Evolutionary conservation across 441 rosid genomes (phyloP).

Genomic region (Syzygium syzygioides): DNA sequence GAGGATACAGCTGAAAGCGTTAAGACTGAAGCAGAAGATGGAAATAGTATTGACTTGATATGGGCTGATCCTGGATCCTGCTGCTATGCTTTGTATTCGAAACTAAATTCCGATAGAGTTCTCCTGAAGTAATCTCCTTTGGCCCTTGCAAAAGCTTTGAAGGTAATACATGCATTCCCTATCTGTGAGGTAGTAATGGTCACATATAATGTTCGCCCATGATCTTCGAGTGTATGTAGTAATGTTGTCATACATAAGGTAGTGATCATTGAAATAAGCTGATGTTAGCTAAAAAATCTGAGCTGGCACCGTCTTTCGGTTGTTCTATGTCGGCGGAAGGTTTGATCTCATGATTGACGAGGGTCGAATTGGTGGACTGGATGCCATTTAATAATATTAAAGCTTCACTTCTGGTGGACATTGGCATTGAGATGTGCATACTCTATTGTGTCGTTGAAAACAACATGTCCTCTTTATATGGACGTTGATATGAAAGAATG

Average conservation of each 20-base stretch:
- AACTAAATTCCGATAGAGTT: conserved; percentile 63
- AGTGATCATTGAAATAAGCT: neutral
- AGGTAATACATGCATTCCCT: conserved; percentile 39
- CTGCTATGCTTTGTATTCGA: conserved; percentile 83
- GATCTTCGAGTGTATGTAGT: neutral
- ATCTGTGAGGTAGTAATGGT: neutral
- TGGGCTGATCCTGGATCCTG: conserved; percentile 88
- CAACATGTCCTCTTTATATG: neutral
- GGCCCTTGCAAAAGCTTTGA: conserved; percentile 89
- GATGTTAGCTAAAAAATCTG: neutral
- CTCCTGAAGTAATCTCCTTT: conserved; percentile 72
- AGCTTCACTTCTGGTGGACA: neutral
- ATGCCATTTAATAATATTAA: neutral
- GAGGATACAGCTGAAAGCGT: neutral
- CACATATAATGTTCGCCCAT: neutral
- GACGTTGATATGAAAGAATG: neutral
- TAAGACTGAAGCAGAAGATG: conserved; percentile 19
- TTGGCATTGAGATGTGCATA: neutral
- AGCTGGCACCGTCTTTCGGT: neutral
- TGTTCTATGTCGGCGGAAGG: neutral
- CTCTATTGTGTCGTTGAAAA: neutral
- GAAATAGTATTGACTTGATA: conserved; percentile 31
- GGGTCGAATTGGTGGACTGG: neutral
- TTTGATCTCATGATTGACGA: neutral
- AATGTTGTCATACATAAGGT: neutral